Evolutionary conservation across 768 basidiomycete genomes (phyloP), one percentile per base, ranked within the genome.

Genomic region (Erythrobasidium yunnanense): DNA sequence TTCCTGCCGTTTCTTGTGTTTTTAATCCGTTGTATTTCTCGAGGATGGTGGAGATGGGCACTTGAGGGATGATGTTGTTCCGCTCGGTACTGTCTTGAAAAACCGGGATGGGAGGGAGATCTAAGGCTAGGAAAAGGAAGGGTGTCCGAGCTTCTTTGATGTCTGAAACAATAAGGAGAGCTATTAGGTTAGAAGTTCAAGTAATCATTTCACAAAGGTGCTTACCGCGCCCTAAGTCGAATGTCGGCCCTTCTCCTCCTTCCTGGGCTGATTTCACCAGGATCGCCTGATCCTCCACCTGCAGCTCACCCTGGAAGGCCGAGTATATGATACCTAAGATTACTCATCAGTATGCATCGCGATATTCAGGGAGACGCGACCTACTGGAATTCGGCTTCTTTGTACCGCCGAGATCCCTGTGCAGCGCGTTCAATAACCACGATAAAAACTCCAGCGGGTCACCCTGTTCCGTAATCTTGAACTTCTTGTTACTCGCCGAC

Each of bases 1-100:
- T 86, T 65, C 85, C 92, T 70, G 81, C 79, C 54, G 84, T 87
- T 81, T 96, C 92, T 88, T 92, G 90, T 17, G 91, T 87, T 2
- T 87, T 88, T 70, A 78, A 80, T 15, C 95, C 95, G 76, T 97
- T 90, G 77, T 91, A 99, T 77, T 99, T 99, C 20, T 87, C 82
- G 23, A 97, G 81, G 29, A 97, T 85, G 11, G 85, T 84, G 66
- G 90, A 84, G 65, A 99, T 85, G 50, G 86, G 87, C 68, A 95
- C 89, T 81, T 99, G 95, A 32, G 95, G 95, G 70, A 97, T 95
- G 75, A 99, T 97, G 23, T 60, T 60, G 76, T 97, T 96, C 79
- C 95, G 95, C 79, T 95, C 91, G 50, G 93, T 83, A 2, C 87
- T 78, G 74, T 96, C 92, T 77, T 96, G 93, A 77, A 97, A 99